Evolutionary conservation across 805 yeast species (phyloP), one percentile per base, ranked within the genome.

Genomic region (Yamadazyma tumulicola): DNA sequence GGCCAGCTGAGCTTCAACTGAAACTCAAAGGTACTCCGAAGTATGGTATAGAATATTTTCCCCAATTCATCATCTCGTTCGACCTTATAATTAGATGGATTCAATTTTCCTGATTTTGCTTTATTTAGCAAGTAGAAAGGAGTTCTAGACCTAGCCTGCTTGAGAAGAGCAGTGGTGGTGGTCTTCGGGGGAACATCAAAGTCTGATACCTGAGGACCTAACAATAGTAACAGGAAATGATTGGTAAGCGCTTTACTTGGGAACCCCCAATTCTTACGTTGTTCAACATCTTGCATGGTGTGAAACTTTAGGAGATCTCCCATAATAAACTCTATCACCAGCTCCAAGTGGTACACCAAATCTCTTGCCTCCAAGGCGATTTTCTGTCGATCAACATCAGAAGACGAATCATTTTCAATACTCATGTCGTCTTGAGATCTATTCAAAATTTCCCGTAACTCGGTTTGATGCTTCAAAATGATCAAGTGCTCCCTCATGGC

Each of bases 401-500:
- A 27, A 17, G 7, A 17, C 7, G 15, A 12, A 23, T 18, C 14
- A 14, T 19, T 18, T 11, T 12, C 28, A 30, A 11, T 14, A 14
- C 6, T 5, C 13, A 22, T n/a, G 19, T 14, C 8, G 13, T 30
- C 23, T 24, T 38, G 22, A 11, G 14, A 15, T 10, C 22, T 15
- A 14, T 15, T 22, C 15, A 35, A 29, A 11, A 20, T 24, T n/a
- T 29, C 27, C 17, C 25, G 23, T 15, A 29, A 27, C 8, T 16
- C 24, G 17, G 25, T 23, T 18, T 37, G 39, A 17, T 34, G 38
- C 26, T 43, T 51, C 23, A 53, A 39, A 7, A 41, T 27, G n/a
- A 29, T 36, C 29, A 59, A 34, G 22, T 55, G 57, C 17, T 46
- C 46, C 23, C 46, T 42, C 22, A 57, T 26, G 1, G 59, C 63